Evolutionary conservation across 2,329 filamentous ascomycete genomes (phyloP), one percentile per base, ranked within the genome.

Genomic region (Aspergillus cejpii): DNA sequence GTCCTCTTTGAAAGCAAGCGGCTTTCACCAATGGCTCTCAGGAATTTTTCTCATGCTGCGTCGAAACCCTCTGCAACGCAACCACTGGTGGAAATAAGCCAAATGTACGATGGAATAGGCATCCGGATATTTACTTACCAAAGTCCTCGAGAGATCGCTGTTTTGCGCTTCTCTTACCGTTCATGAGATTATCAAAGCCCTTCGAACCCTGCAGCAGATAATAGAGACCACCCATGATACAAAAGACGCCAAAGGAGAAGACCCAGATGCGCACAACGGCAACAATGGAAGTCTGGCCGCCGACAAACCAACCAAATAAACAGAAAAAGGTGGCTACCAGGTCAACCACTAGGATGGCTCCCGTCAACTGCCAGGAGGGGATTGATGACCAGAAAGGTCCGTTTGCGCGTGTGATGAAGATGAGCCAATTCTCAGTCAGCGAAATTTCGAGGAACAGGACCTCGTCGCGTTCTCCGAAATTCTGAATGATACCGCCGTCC

Each of bases 391-490:
- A 94, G 78, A 94, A 91, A 43, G 87, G 87, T 61, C 88, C 87
- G 70, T 90, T 90, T 71, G 87, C 85, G 77, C 89, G 87, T 54
- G 88, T 94, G 72, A 94, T 91, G 76, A 95, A 94, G 71, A 95
- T 95, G 41, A 94, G 79, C 88, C 89, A 94, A 74, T 94, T 95
- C 77, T 94, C 87, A 49, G 88, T 90, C 43, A 94, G 79, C 10
- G 86, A 87, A 67, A 94, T 87, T 72, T 94, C 81, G 28, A 95
- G 82, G 79, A 94, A 94, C 61, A 95, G 71, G 47, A 94, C 82
- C 58, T 83, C 81, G 57, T 94, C 87, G 44, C 86, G 74, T 64
- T 83, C 79, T 78, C 88, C 88, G 59, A 84, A 86, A 74, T 92
- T 91, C 77, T 94, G 85, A 54, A 90, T 85, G 58, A 94, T 91